Conservation (phyloP, 2,329 filamentous ascomycete genomes). For the Cladosporium sphaerospermum region DNA sequence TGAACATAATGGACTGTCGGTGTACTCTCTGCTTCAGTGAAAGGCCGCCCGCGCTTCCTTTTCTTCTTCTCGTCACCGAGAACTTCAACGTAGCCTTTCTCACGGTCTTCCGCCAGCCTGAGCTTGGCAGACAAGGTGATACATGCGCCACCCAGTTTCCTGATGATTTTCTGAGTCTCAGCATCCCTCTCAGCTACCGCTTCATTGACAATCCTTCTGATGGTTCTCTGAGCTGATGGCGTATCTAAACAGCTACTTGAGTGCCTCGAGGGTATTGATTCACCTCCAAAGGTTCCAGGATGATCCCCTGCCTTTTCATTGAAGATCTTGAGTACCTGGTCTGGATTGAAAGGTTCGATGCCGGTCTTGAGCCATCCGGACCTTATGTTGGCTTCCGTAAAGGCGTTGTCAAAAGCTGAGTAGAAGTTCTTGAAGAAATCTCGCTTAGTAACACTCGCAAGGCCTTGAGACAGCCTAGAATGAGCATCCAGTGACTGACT, state of each 20-base stretch:
- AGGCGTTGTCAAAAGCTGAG: slow-evolving; percentile 12
- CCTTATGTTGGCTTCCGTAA: slow-evolving; percentile 13
- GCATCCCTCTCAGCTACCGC: not conserved
- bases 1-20: too few species aligned
- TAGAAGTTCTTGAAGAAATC: slow-evolving; percentile 16
- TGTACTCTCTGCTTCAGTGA: too few species aligned
- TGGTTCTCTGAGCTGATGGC: not conserved
- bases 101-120: not conserved
- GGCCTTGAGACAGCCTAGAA: slow-evolving; percentile 6
- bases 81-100: not conserved
- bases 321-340: not conserved
- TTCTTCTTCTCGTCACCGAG: not conserved
- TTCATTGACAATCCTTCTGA: not conserved
- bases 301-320: not conserved
- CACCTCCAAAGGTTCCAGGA: not conserved
- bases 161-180: not conserved
- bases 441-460: slow-evolving; percentile 11
- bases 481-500: slow-evolving; percentile 10
- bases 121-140: not conserved
- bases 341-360: slow-evolving; percentile 14
- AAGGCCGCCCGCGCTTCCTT: not conserved
- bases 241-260: not conserved
- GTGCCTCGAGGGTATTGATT: not conserved
- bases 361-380: slow-evolving; percentile 14
- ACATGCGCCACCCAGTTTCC: not conserved